Evolutionary conservation across 2,329 filamentous ascomycete genomes (phyloP), one percentile per base, ranked within the genome.

Genomic region (Pestalotiopsis sp.): DNA sequence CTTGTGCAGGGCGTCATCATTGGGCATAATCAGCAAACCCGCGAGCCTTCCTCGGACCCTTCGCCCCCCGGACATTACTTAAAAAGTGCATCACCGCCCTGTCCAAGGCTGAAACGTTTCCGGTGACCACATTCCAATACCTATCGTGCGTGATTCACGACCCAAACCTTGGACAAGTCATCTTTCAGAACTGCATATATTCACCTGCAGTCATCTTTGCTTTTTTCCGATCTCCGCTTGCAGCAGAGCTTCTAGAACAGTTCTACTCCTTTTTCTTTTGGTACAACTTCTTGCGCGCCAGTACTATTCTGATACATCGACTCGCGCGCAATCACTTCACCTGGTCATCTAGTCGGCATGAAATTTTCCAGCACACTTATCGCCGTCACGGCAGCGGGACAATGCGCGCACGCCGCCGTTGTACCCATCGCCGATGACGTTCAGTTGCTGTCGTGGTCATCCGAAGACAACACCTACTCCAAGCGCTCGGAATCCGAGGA

Each of bases 401-500:
- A 70, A 24, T 67, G 69, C 65, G 68, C 73, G 58, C 71, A 58
- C 63, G 74, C 74, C 40, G 69, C 67, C 59, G 73, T 72, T 0
- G 68, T 75, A 14, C 68, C 69, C 9, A 67, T 68, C 48, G 6
- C 69, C 22, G 58, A 74, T 35, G 66, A 71, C 35, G 66, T 71
- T 69, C 65, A 68, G 35, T 30, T 75, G 67, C 65, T 72, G 13
- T 57, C 66, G 24, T 69, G 70, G 20, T 64, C 67, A 20, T 55
- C 69, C 24, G 64, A 73, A 66, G 68, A 24, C 64, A 61, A 30
- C 66, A 65, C 70, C 26, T 67, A 65, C 11, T 66, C 52, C 35
- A 67, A 73, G 55, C 68, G 64, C 40, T 62, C 61, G 82, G 67
- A 65, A 58, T 73, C 70, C 65, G 76, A 84, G 65, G 82, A 88